Evolutionary conservation across 1,139 yeast species (phyloP), one percentile per base, ranked within the genome.

Genomic region (Insectozyma bohioensis): DNA sequence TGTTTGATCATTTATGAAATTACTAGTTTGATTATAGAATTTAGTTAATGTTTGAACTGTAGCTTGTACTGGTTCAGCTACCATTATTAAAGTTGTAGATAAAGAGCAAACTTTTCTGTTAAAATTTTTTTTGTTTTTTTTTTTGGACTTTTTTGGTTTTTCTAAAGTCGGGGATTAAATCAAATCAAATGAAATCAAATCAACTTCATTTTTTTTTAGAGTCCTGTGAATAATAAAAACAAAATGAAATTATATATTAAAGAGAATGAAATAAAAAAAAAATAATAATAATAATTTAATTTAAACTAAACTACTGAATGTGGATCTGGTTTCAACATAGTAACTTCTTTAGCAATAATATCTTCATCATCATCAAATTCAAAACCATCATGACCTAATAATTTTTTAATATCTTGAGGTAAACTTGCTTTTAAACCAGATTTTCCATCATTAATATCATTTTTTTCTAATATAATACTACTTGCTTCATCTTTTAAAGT

Each of bases 11-110:
- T 46, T 39, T 12, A 66, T 35, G 32, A 61, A 58, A 16, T 49
- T 48, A 4, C 54, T 26, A 0, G 67, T 47, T 14, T 43, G 43
- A 28, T 45, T 40, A 45, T 59, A 65, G 23, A 50, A 47, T 20
- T 52, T 45, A 31, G 45, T 52, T 20, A 67, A 47, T 2, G 67
- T 51, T 24, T 51, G 59, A 10, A 65, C 35, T 0, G 72, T 64
- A 6, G 69, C 72, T 41, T 53, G 64, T 9, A 68, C 73, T 5
- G 75, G 74, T 46, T 67, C 74, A 1, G 73, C 73, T 9, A 67
- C 74, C 74, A 68, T 68, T 15, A 13, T 25, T 12, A 9, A 24
- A 8, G 15, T 28, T 12, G 14, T 23, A 8, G 29, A 15, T 11
- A 19, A 19, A 4, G n/a, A n/a, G n/a, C n/a, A n/a, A n/a, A n/a